These are phyloP conservation scores for Taiwanofungus camphoratus DNA, from an alignment of 1,284 basidiomycete genomes.

Conservation along the genomic window DNA sequence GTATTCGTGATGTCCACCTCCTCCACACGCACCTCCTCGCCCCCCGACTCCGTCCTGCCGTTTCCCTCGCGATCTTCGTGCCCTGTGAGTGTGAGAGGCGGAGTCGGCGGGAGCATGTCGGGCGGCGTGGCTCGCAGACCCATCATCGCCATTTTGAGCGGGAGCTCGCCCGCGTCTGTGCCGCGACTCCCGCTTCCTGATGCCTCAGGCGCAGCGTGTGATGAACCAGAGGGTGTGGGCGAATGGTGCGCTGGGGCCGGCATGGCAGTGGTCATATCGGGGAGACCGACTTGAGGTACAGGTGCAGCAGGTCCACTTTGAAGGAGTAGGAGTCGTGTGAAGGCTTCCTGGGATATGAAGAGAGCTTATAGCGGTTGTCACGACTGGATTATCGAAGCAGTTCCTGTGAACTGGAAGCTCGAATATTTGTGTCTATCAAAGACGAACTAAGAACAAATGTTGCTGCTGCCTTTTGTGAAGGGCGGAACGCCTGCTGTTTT, in stretches of 20 bases:
- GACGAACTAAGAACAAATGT: too few species aligned
- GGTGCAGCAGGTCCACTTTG: too few species aligned
- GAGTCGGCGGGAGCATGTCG: slow-evolving; percentile 15
- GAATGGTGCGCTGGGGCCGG: background rate
- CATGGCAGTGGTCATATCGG: background rate
- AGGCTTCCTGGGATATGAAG: background rate
- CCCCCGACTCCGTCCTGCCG: slow-evolving; percentile 7
- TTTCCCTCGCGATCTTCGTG: slow-evolving; percentile 6
- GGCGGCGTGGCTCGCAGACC: slow-evolving; percentile 9
- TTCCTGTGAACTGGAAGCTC: too few species aligned
- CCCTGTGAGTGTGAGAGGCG: slow-evolving; percentile 17
- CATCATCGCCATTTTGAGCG: slow-evolving; percentile 11
- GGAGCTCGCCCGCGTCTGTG: background rate
- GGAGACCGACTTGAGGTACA: background rate
- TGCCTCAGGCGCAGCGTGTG: background rate
- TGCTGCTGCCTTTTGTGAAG: too few species aligned
- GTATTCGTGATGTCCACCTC: slow-evolving; percentile 8
- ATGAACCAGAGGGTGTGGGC: background rate
- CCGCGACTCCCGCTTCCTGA: background rate
- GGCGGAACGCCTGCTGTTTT: too few species aligned
- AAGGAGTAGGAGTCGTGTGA: background rate
- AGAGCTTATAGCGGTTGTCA: too few species aligned
- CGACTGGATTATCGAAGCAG: too few species aligned
- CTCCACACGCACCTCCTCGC: slow-evolving; percentile 9
- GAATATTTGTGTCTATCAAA: too few species aligned